These are phyloP conservation scores for Ogataea trehalophila DNA, from an alignment of 805 yeast genomes.

Conservation along the genomic window DNA sequence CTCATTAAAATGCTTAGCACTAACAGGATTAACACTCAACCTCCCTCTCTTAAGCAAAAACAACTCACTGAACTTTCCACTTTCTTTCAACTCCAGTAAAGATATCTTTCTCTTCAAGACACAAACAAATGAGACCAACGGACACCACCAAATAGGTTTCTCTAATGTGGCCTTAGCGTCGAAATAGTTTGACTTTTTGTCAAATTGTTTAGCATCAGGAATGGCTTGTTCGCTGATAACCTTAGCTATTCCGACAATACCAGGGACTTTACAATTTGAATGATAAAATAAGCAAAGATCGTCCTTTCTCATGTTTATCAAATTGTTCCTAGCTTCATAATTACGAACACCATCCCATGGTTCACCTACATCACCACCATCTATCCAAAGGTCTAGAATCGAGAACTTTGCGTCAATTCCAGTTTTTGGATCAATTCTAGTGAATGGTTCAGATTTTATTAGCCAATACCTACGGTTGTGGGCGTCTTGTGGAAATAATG, in stretches of 20 bases:
- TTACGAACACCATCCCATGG: conserved; percentile 63
- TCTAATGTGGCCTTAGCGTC: conserved; percentile 41
- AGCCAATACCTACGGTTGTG: conserved; percentile 42
- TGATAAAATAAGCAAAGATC: conserved; percentile 51
- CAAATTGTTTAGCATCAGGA: conserved; percentile 39
- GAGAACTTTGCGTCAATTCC: conserved; percentile 48
- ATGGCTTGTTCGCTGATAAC: conserved; percentile 31
- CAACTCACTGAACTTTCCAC: conserved; percentile 34
- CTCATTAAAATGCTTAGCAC: conserved; percentile 36
- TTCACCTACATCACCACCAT: conserved; percentile 35
- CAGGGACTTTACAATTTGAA: conserved; percentile 51
- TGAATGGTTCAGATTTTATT: conserved; percentile 50
- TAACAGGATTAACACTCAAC: conserved; percentile 48
- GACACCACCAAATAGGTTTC: conserved; percentile 54
- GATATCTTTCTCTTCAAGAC: conserved; percentile 39
- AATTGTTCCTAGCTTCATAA: conserved; percentile 49
- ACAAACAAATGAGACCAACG: conserved; percentile 41
- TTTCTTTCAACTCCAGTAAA: conserved; percentile 34
- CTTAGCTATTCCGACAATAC: conserved; percentile 46
- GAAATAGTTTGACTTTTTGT: conserved; percentile 39
- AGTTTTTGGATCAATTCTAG: conserved; percentile 41
- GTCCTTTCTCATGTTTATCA: conserved; percentile 41
- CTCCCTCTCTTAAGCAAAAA: conserved; percentile 44
- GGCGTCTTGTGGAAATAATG: conserved; percentile 27
- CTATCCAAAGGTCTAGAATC: conserved; percentile 36